phyloP scores from a whole-genome alignment of 2,329 filamentous ascomycete species.

The Nannizzia gypsea region DNA sequence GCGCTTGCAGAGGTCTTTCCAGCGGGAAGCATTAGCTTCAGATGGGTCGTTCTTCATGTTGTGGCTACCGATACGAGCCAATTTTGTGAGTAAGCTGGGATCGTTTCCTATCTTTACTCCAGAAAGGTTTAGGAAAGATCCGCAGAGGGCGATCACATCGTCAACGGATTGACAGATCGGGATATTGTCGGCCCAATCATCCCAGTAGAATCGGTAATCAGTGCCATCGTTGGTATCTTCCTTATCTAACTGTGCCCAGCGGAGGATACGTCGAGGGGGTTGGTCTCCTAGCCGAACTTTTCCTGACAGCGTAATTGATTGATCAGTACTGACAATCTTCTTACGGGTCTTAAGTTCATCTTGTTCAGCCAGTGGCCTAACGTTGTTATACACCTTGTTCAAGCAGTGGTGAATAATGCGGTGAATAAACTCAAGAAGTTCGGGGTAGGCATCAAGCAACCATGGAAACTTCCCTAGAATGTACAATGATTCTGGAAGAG shows the following conservation, averaged over 20 bases:
- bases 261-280: slow-evolving; percentile 53
- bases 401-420: slow-evolving; percentile 75
- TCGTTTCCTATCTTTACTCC: slow-evolving; percentile 87
- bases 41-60: slow-evolving; percentile 62
- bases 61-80: slow-evolving; percentile 72
- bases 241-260: slow-evolving; percentile 76
- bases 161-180: slow-evolving; percentile 83
- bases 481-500: slow-evolving; percentile 83
- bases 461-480: slow-evolving; percentile 87
- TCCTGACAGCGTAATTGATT: slow-evolving; percentile 57
- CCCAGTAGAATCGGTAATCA: slow-evolving; percentile 88
- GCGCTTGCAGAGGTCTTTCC: slow-evolving; percentile 73
- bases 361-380: slow-evolving; percentile 37
- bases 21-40: slow-evolving; percentile 58
- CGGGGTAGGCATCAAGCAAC: slow-evolving; percentile 73
- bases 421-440: slow-evolving; percentile 69
- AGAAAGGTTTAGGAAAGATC: slow-evolving; percentile 70
- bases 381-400: slow-evolving; percentile 55
- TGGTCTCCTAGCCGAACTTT: slow-evolving; percentile 50
- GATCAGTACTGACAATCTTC: slow-evolving; percentile 47
- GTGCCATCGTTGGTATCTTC: slow-evolving; percentile 61
- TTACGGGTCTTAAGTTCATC: slow-evolving; percentile 37
- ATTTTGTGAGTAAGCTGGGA: slow-evolving; percentile 60
- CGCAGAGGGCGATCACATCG: slow-evolving; percentile 78
- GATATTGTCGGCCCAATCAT: slow-evolving; percentile 90